Evolutionary conservation across 352 stramenopile species (phyloP), one percentile per base, ranked within the genome.

Genomic region (Saprolegnia parasitica): DNA sequence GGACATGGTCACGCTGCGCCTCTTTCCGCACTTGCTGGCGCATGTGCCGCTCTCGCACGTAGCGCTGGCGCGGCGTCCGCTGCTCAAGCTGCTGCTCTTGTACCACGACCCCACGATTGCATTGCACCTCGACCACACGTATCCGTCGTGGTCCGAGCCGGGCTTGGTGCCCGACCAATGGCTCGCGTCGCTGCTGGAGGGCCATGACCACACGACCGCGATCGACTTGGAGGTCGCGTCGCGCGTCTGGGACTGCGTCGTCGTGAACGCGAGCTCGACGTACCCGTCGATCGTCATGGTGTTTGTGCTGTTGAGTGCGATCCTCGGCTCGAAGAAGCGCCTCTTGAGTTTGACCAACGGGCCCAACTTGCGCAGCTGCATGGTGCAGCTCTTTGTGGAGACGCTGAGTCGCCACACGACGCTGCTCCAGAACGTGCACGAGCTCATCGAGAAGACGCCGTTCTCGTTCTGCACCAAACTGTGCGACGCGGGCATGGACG

Each of bases 101-200:
- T 94, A 94, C 55, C 83, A 94, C 37, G 72, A 81, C 0, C 84
- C 86, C 40, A 67, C 68, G 11, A 72, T 92, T 23, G 81, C 83
- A n/a, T 83, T 86, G 35, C 81, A 95, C 58, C 72, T 95, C n/a
- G 81, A 88, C 35, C 78, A 91, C 42, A 77, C 89, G 49, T 91
- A 89, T 24, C 78, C 83, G 18, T 77, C 79, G 23, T 93, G 86
- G 86, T 81, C 80, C 49, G 71, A 81, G 24, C 55, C 46, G 49
- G 50, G 50, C 0, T 76, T 76, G 16, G 78, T 94, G 32, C 78
- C 79, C 5, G 83, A 91, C 52, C 76, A 80, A 24, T 94, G 86
- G 86, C 24, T 94, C n/a, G 71, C 68, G 11, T 93, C 86, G 4
- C 81, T 94, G 68, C 92, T 92, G 37, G 86, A 94, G 63, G 77